phyloP scores from a whole-genome alignment of 192 early-diverging fungal genomes.

The Hyaloraphidium curvatum region DNA sequence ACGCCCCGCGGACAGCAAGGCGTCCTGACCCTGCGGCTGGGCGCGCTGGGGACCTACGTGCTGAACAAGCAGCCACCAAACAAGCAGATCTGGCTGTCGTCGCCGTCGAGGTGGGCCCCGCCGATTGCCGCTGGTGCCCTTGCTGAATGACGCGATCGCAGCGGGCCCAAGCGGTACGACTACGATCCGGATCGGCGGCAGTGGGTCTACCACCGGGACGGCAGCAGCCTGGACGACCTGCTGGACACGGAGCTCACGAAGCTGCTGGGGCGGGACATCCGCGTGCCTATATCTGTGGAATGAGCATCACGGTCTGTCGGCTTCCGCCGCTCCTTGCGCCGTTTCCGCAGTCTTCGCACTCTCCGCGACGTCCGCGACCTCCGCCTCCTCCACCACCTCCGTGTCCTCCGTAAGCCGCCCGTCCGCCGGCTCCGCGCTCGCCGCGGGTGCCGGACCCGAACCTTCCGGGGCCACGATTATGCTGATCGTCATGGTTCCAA shows the following conservation, averaged over 20 bases:
- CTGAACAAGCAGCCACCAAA: conserved; percentile 98
- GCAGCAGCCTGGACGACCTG: conserved; percentile 42
- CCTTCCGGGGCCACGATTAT: too few relatives aligned
- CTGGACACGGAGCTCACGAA: conserved; percentile 46
- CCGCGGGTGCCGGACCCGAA: too few relatives aligned
- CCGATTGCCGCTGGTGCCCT: neutral
- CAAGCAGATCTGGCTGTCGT: conserved; percentile 94
- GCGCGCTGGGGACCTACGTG: conserved; percentile 69
- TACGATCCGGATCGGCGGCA: conserved; percentile 30
- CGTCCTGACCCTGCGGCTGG: conserved; percentile 72
- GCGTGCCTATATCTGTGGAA: too few relatives aligned
- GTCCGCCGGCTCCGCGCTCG: too few relatives aligned
- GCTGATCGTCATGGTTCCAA: too few relatives aligned
- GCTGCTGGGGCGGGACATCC: conserved; percentile 19
- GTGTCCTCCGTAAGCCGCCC: too few relatives aligned
- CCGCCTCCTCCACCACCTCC: too few relatives aligned
- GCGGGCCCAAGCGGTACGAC: conserved; percentile 75
- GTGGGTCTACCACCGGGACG: conserved; percentile 64
- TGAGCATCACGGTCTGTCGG: too few relatives aligned
- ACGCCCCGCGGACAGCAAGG: conserved; percentile 22
- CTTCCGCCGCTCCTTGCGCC: too few relatives aligned
- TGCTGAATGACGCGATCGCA: conserved; percentile 10
- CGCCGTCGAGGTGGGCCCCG: conserved; percentile 35
- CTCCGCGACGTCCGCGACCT: too few relatives aligned
- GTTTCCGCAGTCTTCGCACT: too few relatives aligned